Conservation (phyloP, 2,329 filamentous ascomycete genomes). For the Nigrograna mackinnonii region DNA sequence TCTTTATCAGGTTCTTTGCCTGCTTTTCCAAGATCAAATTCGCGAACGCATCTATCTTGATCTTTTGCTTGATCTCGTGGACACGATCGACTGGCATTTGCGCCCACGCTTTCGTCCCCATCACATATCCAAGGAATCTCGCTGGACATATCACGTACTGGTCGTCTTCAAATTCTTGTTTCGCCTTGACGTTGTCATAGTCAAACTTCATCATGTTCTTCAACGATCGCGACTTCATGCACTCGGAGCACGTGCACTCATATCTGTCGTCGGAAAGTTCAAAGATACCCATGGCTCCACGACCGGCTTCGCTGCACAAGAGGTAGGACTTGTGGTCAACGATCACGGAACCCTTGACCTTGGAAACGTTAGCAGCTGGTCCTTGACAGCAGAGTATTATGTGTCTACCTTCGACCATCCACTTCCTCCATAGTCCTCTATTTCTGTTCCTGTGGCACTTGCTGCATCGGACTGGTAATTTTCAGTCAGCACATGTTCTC, state of each 20-base stretch:
- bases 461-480: neutral
- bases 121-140: neutral
- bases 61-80: neutral
- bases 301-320: neutral
- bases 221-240: neutral
- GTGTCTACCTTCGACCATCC: neutral
- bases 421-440: neutral
- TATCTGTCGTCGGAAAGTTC: neutral
- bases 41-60: neutral
- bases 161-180: slow-evolving; percentile 1
- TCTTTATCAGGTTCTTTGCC: neutral
- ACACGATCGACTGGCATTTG: slow-evolving; percentile 1
- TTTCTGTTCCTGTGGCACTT: neutral
- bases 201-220: slow-evolving; percentile 1
- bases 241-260: neutral
- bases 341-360: neutral
- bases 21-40: neutral
- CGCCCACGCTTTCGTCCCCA: slow-evolving; percentile 1
- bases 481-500: neutral
- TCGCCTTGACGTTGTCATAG: neutral
- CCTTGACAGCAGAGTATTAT: too few relatives aligned
- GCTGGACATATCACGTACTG: slow-evolving; percentile 6
- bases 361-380: too few relatives aligned
- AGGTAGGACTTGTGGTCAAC: slow-evolving; percentile 2
- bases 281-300: neutral